These are phyloP conservation scores for Quercus wislizeni DNA, from an alignment of 306 rosid genomes.

Conservation along the genomic window DNA sequence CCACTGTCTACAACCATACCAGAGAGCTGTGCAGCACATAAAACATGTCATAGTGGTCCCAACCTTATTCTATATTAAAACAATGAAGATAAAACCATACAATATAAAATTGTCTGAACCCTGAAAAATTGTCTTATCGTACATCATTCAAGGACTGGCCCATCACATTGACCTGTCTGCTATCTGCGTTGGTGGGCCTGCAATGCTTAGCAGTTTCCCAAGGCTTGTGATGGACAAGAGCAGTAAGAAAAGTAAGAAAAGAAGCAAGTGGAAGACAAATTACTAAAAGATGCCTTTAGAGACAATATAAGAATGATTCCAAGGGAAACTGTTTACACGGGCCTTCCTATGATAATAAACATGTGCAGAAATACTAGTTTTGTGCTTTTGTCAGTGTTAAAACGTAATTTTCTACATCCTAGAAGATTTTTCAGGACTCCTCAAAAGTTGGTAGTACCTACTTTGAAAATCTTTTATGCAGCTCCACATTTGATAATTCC, in stretches of 20 bases:
- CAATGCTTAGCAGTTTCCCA: not conserved
- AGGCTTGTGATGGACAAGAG: not conserved
- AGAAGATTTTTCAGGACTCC: not conserved
- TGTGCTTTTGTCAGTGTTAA: not conserved
- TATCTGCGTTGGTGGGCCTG: not conserved
- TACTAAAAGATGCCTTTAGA: not conserved
- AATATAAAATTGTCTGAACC: not conserved
- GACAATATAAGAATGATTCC: not conserved
- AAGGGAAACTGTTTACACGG: not conserved
- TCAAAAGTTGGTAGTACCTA: not conserved
- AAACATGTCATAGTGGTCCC: not conserved
- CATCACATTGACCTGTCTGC: not conserved
- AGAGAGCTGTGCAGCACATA: not conserved
- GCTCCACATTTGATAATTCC: not conserved
- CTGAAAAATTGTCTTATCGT: not conserved
- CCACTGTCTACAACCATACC: not conserved
- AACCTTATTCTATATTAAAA: not conserved
- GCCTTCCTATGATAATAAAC: not conserved
- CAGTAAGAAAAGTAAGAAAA: not conserved
- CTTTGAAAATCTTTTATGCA: not conserved
- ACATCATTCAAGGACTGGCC: not conserved
- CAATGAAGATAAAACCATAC: not conserved
- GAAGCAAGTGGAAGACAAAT: not conserved
- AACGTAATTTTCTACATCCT: not conserved
- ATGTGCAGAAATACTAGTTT: not conserved